Conservation (phyloP, 2,329 filamentous ascomycete species). For the Alternaria gansuensis region DNA sequence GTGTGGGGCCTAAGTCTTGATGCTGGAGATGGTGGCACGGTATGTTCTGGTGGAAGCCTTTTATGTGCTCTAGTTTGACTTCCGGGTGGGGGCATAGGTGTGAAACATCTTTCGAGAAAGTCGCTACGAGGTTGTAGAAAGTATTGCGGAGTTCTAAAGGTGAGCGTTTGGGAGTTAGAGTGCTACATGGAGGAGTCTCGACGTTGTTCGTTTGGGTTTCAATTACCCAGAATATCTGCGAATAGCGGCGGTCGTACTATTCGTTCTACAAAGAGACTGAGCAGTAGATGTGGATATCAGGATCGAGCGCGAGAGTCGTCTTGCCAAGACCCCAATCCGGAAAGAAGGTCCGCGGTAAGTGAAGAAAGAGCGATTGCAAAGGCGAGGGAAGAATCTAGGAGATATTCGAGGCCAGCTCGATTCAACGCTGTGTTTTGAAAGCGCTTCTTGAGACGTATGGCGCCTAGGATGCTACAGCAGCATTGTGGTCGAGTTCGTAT, state of each 20-base stretch:
- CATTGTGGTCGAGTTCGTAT: neutral
- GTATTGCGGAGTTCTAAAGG: neutral
- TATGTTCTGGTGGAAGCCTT: neutral
- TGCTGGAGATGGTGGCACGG: neutral
- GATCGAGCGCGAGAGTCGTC: neutral
- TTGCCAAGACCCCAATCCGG: neutral
- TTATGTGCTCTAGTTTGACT: no score
- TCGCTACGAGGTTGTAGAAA: neutral
- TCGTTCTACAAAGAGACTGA: neutral
- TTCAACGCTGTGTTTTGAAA: neutral
- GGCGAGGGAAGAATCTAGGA: neutral
- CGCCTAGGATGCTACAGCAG: neutral
- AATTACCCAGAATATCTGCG: neutral
- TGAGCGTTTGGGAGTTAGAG: neutral
- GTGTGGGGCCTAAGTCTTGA: neutral
- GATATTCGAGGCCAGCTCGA: slow-evolving; percentile 2
- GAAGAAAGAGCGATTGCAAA: neutral
- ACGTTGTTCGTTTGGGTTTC: neutral
- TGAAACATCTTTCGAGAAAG: no score
- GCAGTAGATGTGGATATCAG: no score
- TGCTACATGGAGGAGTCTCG: neutral
- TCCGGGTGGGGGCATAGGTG: no score
- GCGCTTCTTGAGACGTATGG: neutral
- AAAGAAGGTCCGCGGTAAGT: neutral
- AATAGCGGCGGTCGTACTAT: neutral